A percentile compares a stretch with the other conserved stretches of the same genome.
These are phyloP conservation scores for Kodamaea leandrae DNA, from an alignment of 805 yeast genomes.

Conservation along the genomic window DNA sequence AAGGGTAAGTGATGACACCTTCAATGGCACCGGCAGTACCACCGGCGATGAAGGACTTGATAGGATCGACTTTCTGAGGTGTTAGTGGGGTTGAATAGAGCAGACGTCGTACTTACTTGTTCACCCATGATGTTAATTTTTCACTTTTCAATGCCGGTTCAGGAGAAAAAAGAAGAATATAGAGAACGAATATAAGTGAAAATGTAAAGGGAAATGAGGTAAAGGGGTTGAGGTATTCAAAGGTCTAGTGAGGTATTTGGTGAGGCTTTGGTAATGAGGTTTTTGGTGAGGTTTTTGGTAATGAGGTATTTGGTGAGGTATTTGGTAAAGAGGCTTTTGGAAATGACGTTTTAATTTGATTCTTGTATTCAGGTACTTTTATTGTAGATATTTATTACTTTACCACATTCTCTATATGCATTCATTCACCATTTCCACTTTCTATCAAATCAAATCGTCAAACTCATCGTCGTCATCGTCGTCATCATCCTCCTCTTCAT, in stretches of 20 bases:
- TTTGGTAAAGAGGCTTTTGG: no score
- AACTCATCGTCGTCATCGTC: constrained; percentile 45
- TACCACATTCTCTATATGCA: no score
- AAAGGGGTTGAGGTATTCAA: no score
- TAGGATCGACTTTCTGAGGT: constrained; percentile 55
- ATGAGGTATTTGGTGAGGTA: no score
- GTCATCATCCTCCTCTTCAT: constrained; percentile 60
- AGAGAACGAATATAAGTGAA: no score
- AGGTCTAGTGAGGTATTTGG: no score
- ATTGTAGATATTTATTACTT: constrained; percentile 2
- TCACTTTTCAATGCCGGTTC: no score
- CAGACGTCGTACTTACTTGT: constrained; percentile 2
- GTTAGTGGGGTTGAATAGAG: not conserved
- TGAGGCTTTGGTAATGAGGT: no score
- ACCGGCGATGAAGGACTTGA: constrained; percentile 87
- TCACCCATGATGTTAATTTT: constrained; percentile 4
- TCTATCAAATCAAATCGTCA: constrained; percentile 22
- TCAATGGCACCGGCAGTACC: constrained; percentile 97
- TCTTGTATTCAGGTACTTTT: not conserved
- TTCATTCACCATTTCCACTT: not conserved
- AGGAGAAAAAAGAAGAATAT: no score
- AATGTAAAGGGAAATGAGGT: no score
- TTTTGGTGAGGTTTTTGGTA: no score
- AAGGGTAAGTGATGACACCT: constrained; percentile 89
- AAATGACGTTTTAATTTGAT: no score